A percentile compares a stretch with the other conserved stretches of the same genome.
These are phyloP conservation scores for Globisporangium paddicum DNA, from an alignment of 352 stramenopile species.

Conservation along the genomic window DNA sequence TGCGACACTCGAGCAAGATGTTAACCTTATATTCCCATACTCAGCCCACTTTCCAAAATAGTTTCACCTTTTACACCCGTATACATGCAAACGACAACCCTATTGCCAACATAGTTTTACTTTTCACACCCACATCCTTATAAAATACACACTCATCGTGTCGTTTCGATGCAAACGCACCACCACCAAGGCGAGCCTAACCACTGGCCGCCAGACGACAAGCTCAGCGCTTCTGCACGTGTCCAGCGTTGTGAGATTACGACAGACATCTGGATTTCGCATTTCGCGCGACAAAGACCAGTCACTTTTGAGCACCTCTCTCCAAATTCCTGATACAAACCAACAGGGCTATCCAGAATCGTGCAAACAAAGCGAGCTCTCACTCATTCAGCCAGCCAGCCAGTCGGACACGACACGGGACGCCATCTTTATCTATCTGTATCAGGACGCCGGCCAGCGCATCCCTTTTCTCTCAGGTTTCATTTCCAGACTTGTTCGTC, in stretches of 20 bases:
- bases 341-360: too few relatives aligned
- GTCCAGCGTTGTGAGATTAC: constrained; percentile 5
- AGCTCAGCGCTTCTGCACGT: too few relatives aligned
- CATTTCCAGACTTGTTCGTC: constrained; percentile 9
- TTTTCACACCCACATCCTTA: too few relatives aligned
- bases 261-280: constrained; percentile 4
- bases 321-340: not conserved
- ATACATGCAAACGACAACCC: not conserved
- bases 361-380: too few relatives aligned
- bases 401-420: constrained; percentile 2
- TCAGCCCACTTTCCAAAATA: not conserved
- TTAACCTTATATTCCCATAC: not conserved
- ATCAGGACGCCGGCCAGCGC: too few relatives aligned
- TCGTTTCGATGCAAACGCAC: not conserved
- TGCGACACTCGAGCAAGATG: too few relatives aligned
- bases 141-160: not conserved
- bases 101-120: not conserved
- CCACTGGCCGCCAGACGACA: not conserved
- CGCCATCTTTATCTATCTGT: not conserved
- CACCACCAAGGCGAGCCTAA: not conserved
- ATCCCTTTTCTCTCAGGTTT: constrained; percentile 1
- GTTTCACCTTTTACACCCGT: too few relatives aligned
- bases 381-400: not conserved
- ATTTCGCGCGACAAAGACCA: not conserved
- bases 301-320: not conserved